Percentiles rank a stretch among this genome's conserved stretches.
These are phyloP conservation scores for Saccharomycopsis phalli DNA, from an alignment of 1,139 yeast species.

Conservation along the genomic window DNA sequence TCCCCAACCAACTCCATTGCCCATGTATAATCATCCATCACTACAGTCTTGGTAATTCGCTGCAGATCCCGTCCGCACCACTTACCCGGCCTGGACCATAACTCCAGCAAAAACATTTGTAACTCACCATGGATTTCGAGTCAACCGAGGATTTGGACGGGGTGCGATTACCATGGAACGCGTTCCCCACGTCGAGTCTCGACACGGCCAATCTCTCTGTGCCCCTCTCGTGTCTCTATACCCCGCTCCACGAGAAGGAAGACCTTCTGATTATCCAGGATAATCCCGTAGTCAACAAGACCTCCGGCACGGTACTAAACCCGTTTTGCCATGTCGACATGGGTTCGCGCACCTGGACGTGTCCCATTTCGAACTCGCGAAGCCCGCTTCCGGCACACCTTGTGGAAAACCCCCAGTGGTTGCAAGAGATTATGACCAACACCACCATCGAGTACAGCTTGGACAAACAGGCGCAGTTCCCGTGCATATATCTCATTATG, in stretches of 20 bases:
- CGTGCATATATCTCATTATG: slow-evolving; percentile 53
- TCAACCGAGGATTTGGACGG: slow-evolving; percentile 60
- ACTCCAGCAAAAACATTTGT: too few relatives aligned
- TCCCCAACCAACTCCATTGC: too few relatives aligned
- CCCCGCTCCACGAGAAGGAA: slow-evolving; percentile 52
- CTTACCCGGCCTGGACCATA: too few relatives aligned
- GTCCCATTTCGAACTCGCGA: slow-evolving; percentile 51
- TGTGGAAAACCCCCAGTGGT: slow-evolving; percentile 27
- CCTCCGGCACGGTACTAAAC: slow-evolving; percentile 51
- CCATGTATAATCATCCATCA: too few relatives aligned
- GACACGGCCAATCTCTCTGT: slow-evolving; percentile 51
- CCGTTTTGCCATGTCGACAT: slow-evolving; percentile 42
- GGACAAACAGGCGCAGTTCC: slow-evolving; percentile 35
- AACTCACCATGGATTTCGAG: slow-evolving; percentile 37
- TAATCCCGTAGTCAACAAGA: slow-evolving; percentile 32
- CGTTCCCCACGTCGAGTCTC: slow-evolving; percentile 49
- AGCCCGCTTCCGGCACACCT: slow-evolving; percentile 38
- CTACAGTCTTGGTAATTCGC: too few relatives aligned
- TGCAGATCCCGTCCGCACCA: too few relatives aligned
- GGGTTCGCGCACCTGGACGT: slow-evolving; percentile 46
- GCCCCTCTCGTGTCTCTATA: slow-evolving; percentile 57
- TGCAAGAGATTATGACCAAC: slow-evolving; percentile 11
- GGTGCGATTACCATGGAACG: slow-evolving; percentile 59
- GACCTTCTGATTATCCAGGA: slow-evolving; percentile 33
- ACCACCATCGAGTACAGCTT: slow-evolving; percentile 57